Evolutionary conservation across 2,329 filamentous ascomycete genomes (phyloP).

Genomic region (Cordyceps fumosorosea): DNA sequence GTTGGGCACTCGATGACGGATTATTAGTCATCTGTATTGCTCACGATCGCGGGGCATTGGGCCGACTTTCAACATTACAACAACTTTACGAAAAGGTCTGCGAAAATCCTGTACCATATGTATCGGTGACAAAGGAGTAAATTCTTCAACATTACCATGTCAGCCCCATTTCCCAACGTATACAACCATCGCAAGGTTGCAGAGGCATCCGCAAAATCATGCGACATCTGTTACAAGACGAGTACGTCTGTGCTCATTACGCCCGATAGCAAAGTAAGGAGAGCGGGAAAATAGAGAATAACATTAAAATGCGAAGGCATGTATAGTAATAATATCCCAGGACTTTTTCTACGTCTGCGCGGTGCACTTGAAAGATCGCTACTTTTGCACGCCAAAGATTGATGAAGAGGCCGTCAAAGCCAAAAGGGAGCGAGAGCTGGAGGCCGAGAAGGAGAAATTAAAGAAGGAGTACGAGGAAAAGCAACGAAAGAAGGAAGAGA

Average conservation of each 20-base stretch:
- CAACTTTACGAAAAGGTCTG: not conserved
- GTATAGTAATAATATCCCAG: conserved; percentile 23
- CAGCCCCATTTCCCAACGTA: conserved; percentile 58
- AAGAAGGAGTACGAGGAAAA: conserved; percentile 75
- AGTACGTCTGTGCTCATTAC: conserved; percentile 83
- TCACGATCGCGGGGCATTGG: not conserved
- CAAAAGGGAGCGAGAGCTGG: conserved; percentile 55
- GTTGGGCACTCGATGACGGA: not conserved
- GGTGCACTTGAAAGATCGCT: conserved; percentile 71
- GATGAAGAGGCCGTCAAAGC: conserved; percentile 60
- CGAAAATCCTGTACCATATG: not conserved
- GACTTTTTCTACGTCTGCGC: conserved; percentile 92
- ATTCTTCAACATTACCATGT: conserved; percentile 28
- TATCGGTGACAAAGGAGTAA: not conserved
- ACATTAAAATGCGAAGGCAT: not conserved
- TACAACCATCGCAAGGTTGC: conserved; percentile 85
- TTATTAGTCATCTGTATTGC: conserved; percentile 8
- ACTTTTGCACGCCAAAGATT: conserved; percentile 71
- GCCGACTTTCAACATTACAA: not conserved
- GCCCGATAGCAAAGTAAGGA: conserved; percentile 71
- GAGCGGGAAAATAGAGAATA: not conserved
- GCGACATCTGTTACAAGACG: conserved; percentile 87
- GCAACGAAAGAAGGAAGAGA: conserved; percentile 61
- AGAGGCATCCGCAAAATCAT: conserved; percentile 74
- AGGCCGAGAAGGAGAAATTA: conserved; percentile 56